Evolutionary conservation across 2,329 filamentous ascomycete genomes (phyloP).

Genomic region (Gaeumannomyces sp.): DNA sequence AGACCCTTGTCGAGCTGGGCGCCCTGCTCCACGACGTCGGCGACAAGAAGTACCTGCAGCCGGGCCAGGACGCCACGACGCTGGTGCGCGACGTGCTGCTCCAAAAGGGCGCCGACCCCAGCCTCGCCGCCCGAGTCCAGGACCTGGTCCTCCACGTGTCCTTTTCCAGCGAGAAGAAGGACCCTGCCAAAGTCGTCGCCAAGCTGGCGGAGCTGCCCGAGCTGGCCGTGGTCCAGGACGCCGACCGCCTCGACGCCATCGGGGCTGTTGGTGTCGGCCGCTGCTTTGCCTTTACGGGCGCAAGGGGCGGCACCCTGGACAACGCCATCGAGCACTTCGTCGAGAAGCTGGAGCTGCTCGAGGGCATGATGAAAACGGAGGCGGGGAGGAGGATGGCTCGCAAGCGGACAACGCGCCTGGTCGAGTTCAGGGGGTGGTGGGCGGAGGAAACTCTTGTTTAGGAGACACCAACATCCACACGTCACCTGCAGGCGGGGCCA

Average conservation of each 20-base stretch:
- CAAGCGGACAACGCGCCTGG: constrained; percentile 47
- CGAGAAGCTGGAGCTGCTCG: constrained; percentile 65
- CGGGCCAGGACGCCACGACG: constrained; percentile 50
- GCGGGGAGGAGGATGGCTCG: constrained; percentile 46
- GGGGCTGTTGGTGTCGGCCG: constrained; percentile 80
- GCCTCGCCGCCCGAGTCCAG: constrained; percentile 62
- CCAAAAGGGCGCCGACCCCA: constrained; percentile 43
- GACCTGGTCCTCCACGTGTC: constrained; percentile 70
- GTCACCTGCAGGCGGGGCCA: no score
- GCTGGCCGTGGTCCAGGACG: constrained; percentile 82
- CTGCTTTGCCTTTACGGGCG: constrained; percentile 70
- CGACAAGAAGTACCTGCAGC: constrained; percentile 70
- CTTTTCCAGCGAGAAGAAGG: constrained; percentile 65
- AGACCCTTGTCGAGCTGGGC: constrained; percentile 56
- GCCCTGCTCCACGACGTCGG: constrained; percentile 84
- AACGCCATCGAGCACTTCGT: constrained; percentile 69
- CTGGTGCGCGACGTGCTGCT: constrained; percentile 50
- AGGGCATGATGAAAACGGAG: constrained; percentile 58
- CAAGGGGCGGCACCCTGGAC: constrained; percentile 50
- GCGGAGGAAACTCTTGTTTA: constrained; percentile 34
- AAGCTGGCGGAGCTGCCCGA: constrained; percentile 66
- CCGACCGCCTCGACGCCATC: constrained; percentile 85
- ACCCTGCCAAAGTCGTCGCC: constrained; percentile 52
- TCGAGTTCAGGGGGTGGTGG: constrained; percentile 53
- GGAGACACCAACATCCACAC: no score